These are phyloP conservation scores for Malus sieversii DNA, from an alignment of 306 rosid genomes.

Conservation along the genomic window DNA sequence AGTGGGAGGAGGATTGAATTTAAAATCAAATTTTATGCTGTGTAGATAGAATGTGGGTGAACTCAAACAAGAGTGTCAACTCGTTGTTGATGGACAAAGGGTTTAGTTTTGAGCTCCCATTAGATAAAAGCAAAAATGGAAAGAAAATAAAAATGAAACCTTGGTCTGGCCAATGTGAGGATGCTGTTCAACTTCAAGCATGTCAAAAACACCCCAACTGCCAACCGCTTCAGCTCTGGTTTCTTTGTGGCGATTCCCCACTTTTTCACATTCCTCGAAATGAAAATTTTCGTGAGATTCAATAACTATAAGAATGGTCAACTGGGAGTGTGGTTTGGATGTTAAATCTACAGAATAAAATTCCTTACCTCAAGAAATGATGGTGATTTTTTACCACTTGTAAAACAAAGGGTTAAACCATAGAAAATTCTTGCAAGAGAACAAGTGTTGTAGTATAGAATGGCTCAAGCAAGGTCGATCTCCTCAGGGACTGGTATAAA, in stretches of 20 bases:
- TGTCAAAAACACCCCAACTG: constrained; percentile 22
- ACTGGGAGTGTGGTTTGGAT: neutral
- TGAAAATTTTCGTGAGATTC: neutral
- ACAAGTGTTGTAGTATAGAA: no score
- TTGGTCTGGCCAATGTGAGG: constrained; percentile 62
- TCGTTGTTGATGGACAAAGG: no score
- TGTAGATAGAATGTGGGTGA: no score
- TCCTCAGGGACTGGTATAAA: no score
- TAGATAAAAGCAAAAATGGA: no score
- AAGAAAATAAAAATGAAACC: constrained; percentile 7
- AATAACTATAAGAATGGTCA: neutral
- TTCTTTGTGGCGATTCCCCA: neutral
- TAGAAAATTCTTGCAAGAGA: no score
- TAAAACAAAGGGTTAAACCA: constrained; percentile 14
- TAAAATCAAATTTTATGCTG: neutral
- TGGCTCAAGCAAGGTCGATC: no score
- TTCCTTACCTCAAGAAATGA: constrained; percentile 34
- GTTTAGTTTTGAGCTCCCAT: no score
- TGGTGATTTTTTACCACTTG: no score
- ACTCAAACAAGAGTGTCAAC: no score
- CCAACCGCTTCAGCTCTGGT: constrained; percentile 4
- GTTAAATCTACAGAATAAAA: neutral
- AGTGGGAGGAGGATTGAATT: neutral
- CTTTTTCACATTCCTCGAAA: constrained; percentile 36
- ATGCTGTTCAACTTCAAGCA: constrained; percentile 26